A percentile compares a stretch with the other conserved stretches of the same genome.
Evolutionary conservation across 768 basidiomycete species (phyloP).

Genomic region (Tricholomella constricta): DNA sequence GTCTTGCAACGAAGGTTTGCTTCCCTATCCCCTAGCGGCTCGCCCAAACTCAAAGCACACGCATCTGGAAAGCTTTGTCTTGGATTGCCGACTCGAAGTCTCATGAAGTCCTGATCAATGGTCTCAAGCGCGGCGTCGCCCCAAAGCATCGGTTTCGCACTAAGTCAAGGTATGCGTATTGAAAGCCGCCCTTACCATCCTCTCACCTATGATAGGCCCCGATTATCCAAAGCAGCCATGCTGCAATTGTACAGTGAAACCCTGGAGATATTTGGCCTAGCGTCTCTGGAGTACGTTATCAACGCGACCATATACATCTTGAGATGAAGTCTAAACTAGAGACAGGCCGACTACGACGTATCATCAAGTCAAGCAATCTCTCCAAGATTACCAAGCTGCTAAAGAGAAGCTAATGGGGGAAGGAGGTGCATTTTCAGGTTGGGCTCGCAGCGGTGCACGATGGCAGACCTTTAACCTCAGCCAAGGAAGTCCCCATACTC

Average conservation of each 20-base stretch:
- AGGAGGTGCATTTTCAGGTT: slow-evolving; percentile 57
- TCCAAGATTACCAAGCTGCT: slow-evolving; percentile 49
- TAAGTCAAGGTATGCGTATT: slow-evolving; percentile 55
- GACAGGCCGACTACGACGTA: slow-evolving; percentile 38
- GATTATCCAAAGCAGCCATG: slow-evolving; percentile 53
- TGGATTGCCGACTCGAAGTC: slow-evolving; percentile 60
- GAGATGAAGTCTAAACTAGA: not conserved
- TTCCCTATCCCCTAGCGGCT: not conserved
- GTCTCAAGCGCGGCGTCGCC: slow-evolving; percentile 74
- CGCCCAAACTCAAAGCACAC: not conserved
- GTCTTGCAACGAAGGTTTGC: slow-evolving; percentile 74
- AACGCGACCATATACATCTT: not conserved
- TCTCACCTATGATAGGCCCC: slow-evolving; percentile 41
- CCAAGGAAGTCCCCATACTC: not conserved
- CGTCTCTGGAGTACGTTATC: slow-evolving; percentile 18
- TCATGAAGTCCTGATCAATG: slow-evolving; percentile 74
- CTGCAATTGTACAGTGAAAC: slow-evolving; percentile 45
- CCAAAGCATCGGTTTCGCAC: slow-evolving; percentile 66
- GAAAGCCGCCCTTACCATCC: not conserved
- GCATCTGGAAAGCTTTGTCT: slow-evolving; percentile 58
- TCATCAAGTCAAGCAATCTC: slow-evolving; percentile 41
- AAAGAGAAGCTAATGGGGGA: slow-evolving; percentile 49
- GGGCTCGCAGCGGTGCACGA: slow-evolving; percentile 54
- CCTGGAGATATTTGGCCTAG: slow-evolving; percentile 14
- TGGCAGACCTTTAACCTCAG: slow-evolving; percentile 53